phyloP scores from a whole-genome alignment of 176 grass and related monocot species.

The Rhynchospora breviuscula region DNA sequence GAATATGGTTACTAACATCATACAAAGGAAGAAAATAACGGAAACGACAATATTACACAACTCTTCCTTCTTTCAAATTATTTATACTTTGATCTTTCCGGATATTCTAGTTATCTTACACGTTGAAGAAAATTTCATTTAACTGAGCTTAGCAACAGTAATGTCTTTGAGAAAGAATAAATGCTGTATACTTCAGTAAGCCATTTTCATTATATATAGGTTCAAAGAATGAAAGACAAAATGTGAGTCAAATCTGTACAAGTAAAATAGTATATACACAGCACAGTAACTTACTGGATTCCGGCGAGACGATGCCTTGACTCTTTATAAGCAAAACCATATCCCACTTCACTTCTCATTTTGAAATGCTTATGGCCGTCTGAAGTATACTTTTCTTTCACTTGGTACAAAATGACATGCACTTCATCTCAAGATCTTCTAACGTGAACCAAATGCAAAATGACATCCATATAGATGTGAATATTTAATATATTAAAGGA shows the following conservation, averaged over 20 bases:
- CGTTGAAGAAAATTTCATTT: neutral
- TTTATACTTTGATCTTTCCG: neutral
- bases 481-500: neutral
- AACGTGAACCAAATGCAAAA: constrained; percentile 5
- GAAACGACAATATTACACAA: neutral
- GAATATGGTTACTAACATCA: neutral
- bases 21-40: neutral
- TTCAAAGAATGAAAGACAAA: too few species aligned
- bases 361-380: neutral
- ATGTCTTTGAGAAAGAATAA: neutral
- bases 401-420: neutral
- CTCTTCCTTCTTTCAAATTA: neutral
- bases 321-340: neutral
- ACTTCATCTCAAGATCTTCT: neutral
- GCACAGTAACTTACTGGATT: constrained; percentile 13
- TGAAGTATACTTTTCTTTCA: neutral
- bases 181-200: neutral
- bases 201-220: too few species aligned
- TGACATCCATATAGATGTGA: neutral
- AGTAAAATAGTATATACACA: neutral
- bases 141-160: neutral
- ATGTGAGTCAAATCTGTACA: too few species aligned
- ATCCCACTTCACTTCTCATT: neutral
- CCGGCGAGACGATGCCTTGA: neutral
- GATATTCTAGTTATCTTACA: neutral